A percentile compares a stretch with the other conserved stretches of the same genome.
Conservation (phyloP, 2,329 filamentous ascomycete species). For the Trichoderma atrobrunneum region DNA sequence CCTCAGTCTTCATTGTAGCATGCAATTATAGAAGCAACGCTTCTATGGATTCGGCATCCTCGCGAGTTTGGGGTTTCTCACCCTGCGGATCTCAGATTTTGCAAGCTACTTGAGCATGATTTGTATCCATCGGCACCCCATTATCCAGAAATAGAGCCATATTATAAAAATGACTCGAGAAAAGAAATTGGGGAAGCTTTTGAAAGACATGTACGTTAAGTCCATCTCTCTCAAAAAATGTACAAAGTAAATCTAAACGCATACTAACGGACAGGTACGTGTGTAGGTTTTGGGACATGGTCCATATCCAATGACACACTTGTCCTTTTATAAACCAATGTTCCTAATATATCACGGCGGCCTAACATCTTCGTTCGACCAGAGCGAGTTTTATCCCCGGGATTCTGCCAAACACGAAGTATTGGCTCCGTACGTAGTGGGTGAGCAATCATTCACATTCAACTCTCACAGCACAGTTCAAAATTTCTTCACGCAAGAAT, state of each 20-base stretch:
- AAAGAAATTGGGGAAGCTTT: slow-evolving; percentile 28
- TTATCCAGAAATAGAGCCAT: slow-evolving; percentile 21
- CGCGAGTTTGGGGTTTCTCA: slow-evolving; percentile 19
- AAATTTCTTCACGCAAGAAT: slow-evolving; percentile 26
- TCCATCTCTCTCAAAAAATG: background rate
- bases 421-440: background rate
- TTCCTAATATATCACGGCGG: slow-evolving; percentile 21
- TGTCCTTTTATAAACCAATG: background rate
- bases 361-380: background rate
- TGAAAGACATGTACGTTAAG: slow-evolving; percentile 23
- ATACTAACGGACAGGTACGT: background rate
- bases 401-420: background rate
- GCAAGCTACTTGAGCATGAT: slow-evolving; percentile 11
- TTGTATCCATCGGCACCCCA: slow-evolving; percentile 1
- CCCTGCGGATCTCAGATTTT: slow-evolving; percentile 14
- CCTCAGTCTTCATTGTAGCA: slow-evolving; percentile 21
- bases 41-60: slow-evolving; percentile 24
- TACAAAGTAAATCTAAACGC: too few species aligned
- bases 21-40: slow-evolving; percentile 17
- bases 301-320: slow-evolving; percentile 22
- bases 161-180: slow-evolving; percentile 26
- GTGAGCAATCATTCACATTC: slow-evolving; percentile 18
- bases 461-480: slow-evolving; percentile 20
- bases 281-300: slow-evolving; percentile 26
- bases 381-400: background rate